These are phyloP conservation scores for Ceratocystis albifundus DNA, from an alignment of 2,329 filamentous ascomycete genomes.

Conservation along the genomic window DNA sequence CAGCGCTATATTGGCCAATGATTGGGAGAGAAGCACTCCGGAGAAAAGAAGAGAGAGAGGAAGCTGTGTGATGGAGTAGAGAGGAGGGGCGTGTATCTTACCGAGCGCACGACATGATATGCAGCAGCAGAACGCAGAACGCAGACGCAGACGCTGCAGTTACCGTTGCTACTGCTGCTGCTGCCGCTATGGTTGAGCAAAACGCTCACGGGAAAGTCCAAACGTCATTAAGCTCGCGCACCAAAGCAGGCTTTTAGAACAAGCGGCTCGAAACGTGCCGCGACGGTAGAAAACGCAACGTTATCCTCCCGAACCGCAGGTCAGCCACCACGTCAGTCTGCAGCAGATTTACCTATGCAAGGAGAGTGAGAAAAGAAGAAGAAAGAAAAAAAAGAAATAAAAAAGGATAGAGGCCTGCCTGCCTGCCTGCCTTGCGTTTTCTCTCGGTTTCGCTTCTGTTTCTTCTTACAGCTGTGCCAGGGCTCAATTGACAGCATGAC, in stretches of 20 bases:
- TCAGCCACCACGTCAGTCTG: too few relatives aligned
- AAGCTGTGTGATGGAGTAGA: neutral
- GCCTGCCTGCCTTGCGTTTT: neutral
- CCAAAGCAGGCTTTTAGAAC: too few relatives aligned
- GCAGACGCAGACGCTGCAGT: neutral
- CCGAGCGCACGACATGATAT: neutral
- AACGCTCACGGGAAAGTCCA: too few relatives aligned
- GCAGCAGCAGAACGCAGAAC: neutral
- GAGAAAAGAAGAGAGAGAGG: neutral
- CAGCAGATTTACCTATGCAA: too few relatives aligned
- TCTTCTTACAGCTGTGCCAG: neutral
- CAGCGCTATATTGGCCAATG: neutral
- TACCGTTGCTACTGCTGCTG: neutral
- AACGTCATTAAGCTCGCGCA: too few relatives aligned
- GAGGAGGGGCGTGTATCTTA: neutral
- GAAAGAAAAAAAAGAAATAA: neutral
- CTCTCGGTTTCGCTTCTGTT: neutral
- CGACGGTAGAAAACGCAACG: too few relatives aligned
- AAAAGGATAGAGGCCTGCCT: neutral
- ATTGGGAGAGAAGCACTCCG: neutral
- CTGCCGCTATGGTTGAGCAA: too few relatives aligned
- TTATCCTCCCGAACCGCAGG: too few relatives aligned
- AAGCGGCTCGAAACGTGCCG: too few relatives aligned
- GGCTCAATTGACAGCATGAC: neutral
- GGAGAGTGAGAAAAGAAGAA: neutral